phyloP scores from a whole-genome alignment of 169 alveolate species.

The Blepharisma undulans region DNA sequence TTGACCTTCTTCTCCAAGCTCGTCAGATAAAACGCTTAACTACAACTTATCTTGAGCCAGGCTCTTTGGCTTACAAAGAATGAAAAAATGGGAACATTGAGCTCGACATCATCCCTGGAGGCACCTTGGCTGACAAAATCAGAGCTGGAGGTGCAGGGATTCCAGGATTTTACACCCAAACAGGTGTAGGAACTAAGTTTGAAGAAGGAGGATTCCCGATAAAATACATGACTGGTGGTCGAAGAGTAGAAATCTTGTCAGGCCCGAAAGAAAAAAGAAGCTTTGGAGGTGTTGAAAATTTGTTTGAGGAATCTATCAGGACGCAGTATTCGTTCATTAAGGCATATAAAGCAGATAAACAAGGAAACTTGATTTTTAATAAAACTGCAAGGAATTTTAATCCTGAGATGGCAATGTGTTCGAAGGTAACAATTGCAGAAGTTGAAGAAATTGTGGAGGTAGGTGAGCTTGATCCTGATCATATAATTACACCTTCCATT shows the following conservation, averaged over 20 bases:
- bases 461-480: constrained; percentile 68
- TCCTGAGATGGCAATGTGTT: constrained; percentile 62
- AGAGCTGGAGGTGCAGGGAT: constrained; percentile 76
- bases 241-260: constrained; percentile 33
- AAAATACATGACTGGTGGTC: constrained; percentile 26
- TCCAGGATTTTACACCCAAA: constrained; percentile 71
- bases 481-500: constrained; percentile 66
- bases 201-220: constrained; percentile 68
- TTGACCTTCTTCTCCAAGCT: constrained; percentile 49
- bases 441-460: constrained; percentile 74
- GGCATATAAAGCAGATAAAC: constrained; percentile 69
- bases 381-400: constrained; percentile 69
- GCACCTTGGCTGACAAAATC: constrained; percentile 66
- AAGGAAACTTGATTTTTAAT: constrained; percentile 62
- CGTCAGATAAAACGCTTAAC: constrained; percentile 51
- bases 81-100: constrained; percentile 66
- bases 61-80: constrained; percentile 51
- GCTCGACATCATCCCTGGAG: constrained; percentile 65
- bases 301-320: constrained; percentile 59
- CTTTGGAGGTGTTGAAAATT: constrained; percentile 50
- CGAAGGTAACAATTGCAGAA: constrained; percentile 61
- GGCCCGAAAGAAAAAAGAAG: constrained; percentile 44
- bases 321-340: constrained; percentile 67
- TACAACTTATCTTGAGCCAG: constrained; percentile 61
- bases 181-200: constrained; percentile 68